Evolutionary conservation across 192 early-diverging fungal species (phyloP), one percentile per base, ranked within the genome.

Genomic region (Allomyces arbusculus): DNA sequence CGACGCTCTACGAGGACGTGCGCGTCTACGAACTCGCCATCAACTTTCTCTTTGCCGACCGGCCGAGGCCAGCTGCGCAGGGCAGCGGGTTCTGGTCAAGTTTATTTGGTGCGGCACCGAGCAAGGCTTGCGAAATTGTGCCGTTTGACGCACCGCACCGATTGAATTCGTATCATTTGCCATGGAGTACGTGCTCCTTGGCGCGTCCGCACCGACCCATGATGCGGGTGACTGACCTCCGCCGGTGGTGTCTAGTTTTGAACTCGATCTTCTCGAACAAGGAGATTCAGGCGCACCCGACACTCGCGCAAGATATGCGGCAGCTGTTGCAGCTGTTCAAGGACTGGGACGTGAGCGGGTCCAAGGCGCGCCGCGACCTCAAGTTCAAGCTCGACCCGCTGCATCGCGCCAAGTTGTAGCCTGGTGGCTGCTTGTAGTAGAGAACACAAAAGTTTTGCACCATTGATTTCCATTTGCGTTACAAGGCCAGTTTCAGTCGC

Each of bases 351-450:
- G 50, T 58, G 44, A 90, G 91, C 0, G 74, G 72, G 7, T 80
- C 83, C 10, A 83, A 86, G 64, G 74, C 71, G 16, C 74, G 88
- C 64, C 86, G 84, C 69, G 92, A 94, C 65, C 79, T 97, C 65
- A 89, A 93, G 75, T 94, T 89, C 74, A 76, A 90, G n/a, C 73
- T 97, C 22, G 95, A 97, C 65, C 89, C 91, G 0, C 78, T 97
- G 1, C 50, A 58, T n/a, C 79, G 78, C 23, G 79, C 81, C 11
- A 84, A 76, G 58, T 69, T 88, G 28, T 88, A 40, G 33, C 3
- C 33, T n/a, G n/a, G n/a, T n/a, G n/a, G n/a, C n/a, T n/a, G n/a
- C n/a, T n/a, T n/a, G n/a, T n/a, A n/a, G n/a, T 8, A 40, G 8
- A 40, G 8, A 8, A 40, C 33, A n/a, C 33, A 40, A 40, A 40